Evolutionary conservation across 345 rosid species (phyloP), one percentile per base, ranked within the genome.

Genomic region (Kernera saxatilis): DNA sequence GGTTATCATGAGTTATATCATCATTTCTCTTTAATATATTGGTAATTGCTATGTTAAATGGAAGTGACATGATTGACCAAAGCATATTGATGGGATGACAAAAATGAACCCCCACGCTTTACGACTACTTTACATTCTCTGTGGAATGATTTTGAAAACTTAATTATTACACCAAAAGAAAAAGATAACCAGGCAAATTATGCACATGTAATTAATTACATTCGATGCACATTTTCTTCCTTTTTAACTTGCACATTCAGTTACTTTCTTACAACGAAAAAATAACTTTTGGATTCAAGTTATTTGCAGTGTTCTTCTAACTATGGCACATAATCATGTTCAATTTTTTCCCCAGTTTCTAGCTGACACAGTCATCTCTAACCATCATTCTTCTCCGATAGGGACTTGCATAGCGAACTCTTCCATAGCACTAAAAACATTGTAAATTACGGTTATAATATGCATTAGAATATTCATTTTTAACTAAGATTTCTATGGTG

Each of bases 121-220:
- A 72, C 76, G 76, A 72, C 76, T 72, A 72, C 77, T 64, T 72
- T 72, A 72, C 64, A 72, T 72, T 64, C 64, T 66, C 66, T 25
- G 49, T 60, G 66, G 36, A 60, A 60, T 60, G 36, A 59, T 72
- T 72, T 64, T 64, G 57, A 72, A 64, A 44, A 33, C 33, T 23
- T 32, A 54, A 72, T 64, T 33, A 72, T 72, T 72, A 64, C 77
- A 53, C 71, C 57, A 13, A 63, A 72, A 54, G 70, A 54, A 64
- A 64, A 72, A 64, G 77, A 53, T 54, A 54, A 72, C 48, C 48
- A 33, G 60, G 32, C 63, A 54, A 72, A 44, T 50, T 63, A 64
- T 72, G 56, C 64, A 72, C 48, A 72, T 72, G 76, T 67, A 72
- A 9, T 53, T 64, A 6, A 23, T 33, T 54, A 63, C 76, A 72